A percentile compares a stretch with the other conserved stretches of the same genome.
These are phyloP conservation scores for Magnaporthiopsis rhizophila DNA, from an alignment of 2,329 filamentous ascomycete species.

Conservation along the genomic window DNA sequence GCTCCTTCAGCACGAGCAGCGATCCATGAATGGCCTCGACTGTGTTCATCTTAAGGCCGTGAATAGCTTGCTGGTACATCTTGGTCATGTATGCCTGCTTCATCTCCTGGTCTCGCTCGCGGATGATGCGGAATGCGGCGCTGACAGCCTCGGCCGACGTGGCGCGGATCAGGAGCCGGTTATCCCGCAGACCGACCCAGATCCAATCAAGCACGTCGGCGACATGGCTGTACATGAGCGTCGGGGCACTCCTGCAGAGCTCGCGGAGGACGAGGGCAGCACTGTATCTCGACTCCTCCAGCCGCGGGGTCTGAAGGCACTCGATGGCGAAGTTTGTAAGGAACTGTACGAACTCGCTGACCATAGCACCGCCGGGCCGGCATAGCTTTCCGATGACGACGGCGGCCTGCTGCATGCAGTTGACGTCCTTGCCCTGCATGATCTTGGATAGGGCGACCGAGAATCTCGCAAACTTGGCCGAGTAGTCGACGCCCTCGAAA, in stretches of 20 bases:
- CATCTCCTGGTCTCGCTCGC: constrained; percentile 82
- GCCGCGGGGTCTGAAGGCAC: constrained; percentile 90
- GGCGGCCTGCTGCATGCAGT: constrained; percentile 84
- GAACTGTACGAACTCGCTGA: constrained; percentile 91
- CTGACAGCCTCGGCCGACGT: constrained; percentile 90
- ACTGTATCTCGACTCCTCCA: constrained; percentile 88
- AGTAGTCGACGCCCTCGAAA: constrained; percentile 90
- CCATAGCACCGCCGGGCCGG: constrained; percentile 84
- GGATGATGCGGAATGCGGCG: constrained; percentile 92
- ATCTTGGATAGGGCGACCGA: constrained; percentile 83
- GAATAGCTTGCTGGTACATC: constrained; percentile 78
- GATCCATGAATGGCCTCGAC: constrained; percentile 92
- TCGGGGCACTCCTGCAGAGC: constrained; percentile 85
- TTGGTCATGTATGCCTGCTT: constrained; percentile 82
- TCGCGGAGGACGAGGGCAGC: constrained; percentile 87
- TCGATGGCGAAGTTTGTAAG: constrained; percentile 95
- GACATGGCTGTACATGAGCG: constrained; percentile 91
- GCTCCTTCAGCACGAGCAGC: constrained; percentile 82
- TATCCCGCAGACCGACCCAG: constrained; percentile 88
- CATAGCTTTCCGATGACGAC: constrained; percentile 84
- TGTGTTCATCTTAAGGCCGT: constrained; percentile 70
- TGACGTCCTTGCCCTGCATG: constrained; percentile 82
- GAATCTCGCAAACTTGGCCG: constrained; percentile 89
- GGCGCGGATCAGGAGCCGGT: constrained; percentile 82
- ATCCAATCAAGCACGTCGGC: constrained; percentile 93